Percentiles rank a stretch among this genome's conserved stretches.
Conservation (phyloP, 108 stramenopile genomes). For the Conticribra weissflogii region DNA sequence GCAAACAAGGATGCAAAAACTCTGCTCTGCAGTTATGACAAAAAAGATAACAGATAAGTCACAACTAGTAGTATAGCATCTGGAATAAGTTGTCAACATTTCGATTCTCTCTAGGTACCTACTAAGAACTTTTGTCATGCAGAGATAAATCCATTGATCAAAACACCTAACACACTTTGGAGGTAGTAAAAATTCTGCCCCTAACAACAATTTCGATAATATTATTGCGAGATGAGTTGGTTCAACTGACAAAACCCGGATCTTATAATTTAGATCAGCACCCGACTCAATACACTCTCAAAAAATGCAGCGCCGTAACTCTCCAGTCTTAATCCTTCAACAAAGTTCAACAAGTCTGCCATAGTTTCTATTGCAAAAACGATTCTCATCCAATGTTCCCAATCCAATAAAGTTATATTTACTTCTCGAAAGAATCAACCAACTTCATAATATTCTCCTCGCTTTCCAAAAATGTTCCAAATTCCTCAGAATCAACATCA, state of each 20-base stretch:
- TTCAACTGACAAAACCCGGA: not conserved
- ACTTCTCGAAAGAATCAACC: conserved; percentile 48
- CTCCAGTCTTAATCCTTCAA: not conserved
- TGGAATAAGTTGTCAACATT: too few species aligned
- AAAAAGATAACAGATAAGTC: too few species aligned
- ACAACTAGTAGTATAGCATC: too few species aligned
- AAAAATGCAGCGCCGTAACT: not conserved
- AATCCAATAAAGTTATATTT: not conserved
- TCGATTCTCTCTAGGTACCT: too few species aligned
- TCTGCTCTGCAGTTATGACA: too few species aligned
- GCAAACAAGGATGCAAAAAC: too few species aligned
- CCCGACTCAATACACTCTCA: not conserved
- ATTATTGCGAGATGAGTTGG: not conserved
- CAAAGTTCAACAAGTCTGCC: not conserved
- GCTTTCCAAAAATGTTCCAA: conserved; percentile 51
- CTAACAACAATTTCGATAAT: not conserved
- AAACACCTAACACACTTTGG: too few species aligned
- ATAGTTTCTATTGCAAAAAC: not conserved
- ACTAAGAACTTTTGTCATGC: too few species aligned
- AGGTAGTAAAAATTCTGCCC: too few species aligned
- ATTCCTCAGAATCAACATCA: conserved; percentile 51
- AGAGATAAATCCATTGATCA: too few species aligned
- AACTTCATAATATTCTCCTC: conserved; percentile 53
- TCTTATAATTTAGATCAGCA: not conserved
- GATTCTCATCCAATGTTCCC: too few species aligned